Evolutionary conservation across 352 stramenopile species (phyloP).

Genomic region (Pythium pyrilobum): DNA sequence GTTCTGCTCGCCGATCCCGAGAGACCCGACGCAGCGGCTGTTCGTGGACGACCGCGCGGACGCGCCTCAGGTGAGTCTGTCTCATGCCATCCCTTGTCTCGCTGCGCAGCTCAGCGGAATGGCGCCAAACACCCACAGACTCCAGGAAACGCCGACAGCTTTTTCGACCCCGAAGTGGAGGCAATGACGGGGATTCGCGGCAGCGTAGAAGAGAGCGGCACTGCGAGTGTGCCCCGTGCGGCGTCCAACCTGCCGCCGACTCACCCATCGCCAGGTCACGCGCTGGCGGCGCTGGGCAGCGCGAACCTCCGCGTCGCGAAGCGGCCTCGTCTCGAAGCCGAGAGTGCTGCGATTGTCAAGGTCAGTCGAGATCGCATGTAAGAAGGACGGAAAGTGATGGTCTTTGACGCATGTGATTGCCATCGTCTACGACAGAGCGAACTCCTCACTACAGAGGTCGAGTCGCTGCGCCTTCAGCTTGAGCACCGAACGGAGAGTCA

Average conservation of each 20-base stretch:
- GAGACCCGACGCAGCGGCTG: slow-evolving; percentile 53
- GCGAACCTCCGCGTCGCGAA: slow-evolving; percentile 18
- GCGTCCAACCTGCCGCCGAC: neutral
- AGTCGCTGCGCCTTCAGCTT: slow-evolving; percentile 49
- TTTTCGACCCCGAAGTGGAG: slow-evolving; percentile 32
- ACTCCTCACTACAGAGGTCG: slow-evolving; percentile 43
- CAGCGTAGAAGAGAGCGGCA: neutral
- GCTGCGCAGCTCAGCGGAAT: no score
- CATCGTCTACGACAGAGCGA: slow-evolving; percentile 30
- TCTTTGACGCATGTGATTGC: neutral
- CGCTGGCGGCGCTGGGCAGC: neutral
- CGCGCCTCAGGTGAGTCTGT: neutral
- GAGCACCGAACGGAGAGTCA: slow-evolving; percentile 45
- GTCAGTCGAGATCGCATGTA: no score
- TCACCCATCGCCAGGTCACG: neutral
- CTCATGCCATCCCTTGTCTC: neutral
- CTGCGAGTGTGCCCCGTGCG: neutral
- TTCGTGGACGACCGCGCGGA: slow-evolving; percentile 32
- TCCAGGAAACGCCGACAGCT: slow-evolving; percentile 13
- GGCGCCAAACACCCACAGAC: no score
- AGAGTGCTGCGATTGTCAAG: slow-evolving; percentile 54
- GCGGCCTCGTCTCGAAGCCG: slow-evolving; percentile 48
- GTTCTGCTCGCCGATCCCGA: slow-evolving; percentile 54
- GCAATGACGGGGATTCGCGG: slow-evolving; percentile 17
- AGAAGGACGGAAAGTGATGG: neutral